Percentiles rank a stretch among this genome's conserved stretches.
These are phyloP conservation scores for Solanum pimpinellifolium DNA, from an alignment of 257 asterid genomes.

Conservation along the genomic window DNA sequence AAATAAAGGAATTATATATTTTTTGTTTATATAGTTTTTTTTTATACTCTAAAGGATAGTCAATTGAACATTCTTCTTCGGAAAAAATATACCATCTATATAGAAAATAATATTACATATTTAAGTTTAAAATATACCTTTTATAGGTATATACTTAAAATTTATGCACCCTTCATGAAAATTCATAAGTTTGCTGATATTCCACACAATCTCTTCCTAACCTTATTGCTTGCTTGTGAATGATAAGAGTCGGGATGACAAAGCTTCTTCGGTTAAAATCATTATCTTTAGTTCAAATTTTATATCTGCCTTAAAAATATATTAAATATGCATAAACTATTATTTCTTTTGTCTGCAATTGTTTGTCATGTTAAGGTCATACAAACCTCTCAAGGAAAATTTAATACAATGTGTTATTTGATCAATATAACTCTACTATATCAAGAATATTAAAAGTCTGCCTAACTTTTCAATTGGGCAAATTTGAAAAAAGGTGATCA, in stretches of 20 bases:
- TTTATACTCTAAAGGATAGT: not conserved
- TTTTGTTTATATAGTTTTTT: not conserved
- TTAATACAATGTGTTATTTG: too few relatives aligned
- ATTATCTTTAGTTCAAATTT: not conserved
- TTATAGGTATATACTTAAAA: not conserved
- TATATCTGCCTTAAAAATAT: not conserved
- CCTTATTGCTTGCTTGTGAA: not conserved
- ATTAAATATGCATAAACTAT: not conserved
- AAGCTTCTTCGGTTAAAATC: not conserved
- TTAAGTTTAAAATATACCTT: not conserved
- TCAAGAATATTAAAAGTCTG: too few relatives aligned
- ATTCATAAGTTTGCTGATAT: not conserved
- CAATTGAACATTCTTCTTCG: not conserved
- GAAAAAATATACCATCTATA: not conserved
- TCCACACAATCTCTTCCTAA: not conserved
- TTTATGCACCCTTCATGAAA: not conserved
- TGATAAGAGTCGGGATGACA: not conserved
- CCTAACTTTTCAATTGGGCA: too few relatives aligned
- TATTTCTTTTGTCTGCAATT: too few relatives aligned
- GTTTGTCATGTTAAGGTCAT: too few relatives aligned
- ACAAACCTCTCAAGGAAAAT: too few relatives aligned
- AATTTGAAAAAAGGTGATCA: too few relatives aligned
- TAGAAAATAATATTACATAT: not conserved
- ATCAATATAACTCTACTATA: too few relatives aligned
- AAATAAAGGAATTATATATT: not conserved